Evolutionary conservation across 2,329 filamentous ascomycete species (phyloP), one percentile per base, ranked within the genome.

Genomic region (Penicillium brasilianum): DNA sequence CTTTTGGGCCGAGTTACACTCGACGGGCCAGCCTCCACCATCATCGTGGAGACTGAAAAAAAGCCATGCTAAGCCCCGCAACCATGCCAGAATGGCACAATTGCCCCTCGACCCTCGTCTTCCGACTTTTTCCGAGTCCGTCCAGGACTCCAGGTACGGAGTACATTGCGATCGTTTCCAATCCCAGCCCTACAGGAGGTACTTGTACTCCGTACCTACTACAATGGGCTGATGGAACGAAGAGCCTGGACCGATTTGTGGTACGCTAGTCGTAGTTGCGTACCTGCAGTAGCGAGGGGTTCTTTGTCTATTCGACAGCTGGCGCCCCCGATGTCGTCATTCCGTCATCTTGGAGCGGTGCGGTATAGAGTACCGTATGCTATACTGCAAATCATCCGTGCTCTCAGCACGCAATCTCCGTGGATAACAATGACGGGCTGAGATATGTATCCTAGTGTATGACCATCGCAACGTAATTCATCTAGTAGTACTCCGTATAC

Each of bases 1-100:
- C 28, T 25, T 34, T 10, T 8, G 49, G 8, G 2, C n/a, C n/a
- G 32, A 34, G 32, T 28, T 28, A 25, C 51, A 58, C 43, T 28
- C 41, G 25, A 61, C 44, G n/a, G 8, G 36, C 41, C 32, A 52
- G 49, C 55, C 32, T 80, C 64, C 63, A 63, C 64, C 64, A 63
- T 61, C 59, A 62, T 59, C 61, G 57, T 64, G 62, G 64, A 59
- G 51, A 41, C 46, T 48, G 39, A 39, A 44, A 48, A 37, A 61
- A 61, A 65, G 61, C 64, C 62, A 58, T 63, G 64, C 64, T 66
- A 63, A 60, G 58, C 67, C 65, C 66, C 66, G 66, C 66, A 66
- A 18, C 43, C 30, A 37, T 65, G 58, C 36, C 18, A 64, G 22
- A 59, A 64, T 66, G 61, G 59, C 57, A 64, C 53, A 57, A 64